Base-by-base conservation (phyloP, 257 asterid species). In the Primulina tabacum region DNA sequence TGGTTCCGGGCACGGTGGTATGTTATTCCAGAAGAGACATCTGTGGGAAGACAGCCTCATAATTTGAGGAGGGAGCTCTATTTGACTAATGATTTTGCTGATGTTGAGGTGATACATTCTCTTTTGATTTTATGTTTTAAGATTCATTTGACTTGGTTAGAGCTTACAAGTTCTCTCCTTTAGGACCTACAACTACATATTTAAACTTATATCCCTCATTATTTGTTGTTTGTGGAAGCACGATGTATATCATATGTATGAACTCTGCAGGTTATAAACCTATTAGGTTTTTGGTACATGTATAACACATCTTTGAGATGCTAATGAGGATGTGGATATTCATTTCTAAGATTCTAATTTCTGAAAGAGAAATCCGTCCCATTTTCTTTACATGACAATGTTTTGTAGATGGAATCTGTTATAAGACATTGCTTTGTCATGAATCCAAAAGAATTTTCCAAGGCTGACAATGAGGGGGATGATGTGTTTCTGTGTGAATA, bases 401-500 rank as follows among this genome's bases (percentile, higher is more conserved):
- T 76, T 67, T 63, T 78, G 79, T 73, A 90, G 99, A 89, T 90
- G 95, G 92, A 86, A 74, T 79, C 97, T 16, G 67, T 89, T 64
- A 85, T 93, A 67, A 79, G 97, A 78, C 98, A 89, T 74, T 89
- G 96, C 77, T 80, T 3, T 76, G 95, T 89, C 35, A 83, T 90
- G 96, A 77, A 70, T 74, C 98, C 96, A 1, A 81, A 80, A 61
- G 94, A 87, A 33, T 89, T 79, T 76, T 75, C 86, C 69, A 85
- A 79, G 69, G 95, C 95, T 35, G 61, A 69, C 78, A 81, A 85
- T 77, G 97, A 75, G 1, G 97, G 98, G 64, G 98, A 93, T 80
- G 97, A 90, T 71, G 90, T 93, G 72, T 90, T 90, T 74, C 73
- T 90, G n/a, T 90, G 97, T 76, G 99, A 93, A 76, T 93, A 93